phyloP scores from a whole-genome alignment of 169 alveolate species.

The Eimeria falciformis region DNA sequence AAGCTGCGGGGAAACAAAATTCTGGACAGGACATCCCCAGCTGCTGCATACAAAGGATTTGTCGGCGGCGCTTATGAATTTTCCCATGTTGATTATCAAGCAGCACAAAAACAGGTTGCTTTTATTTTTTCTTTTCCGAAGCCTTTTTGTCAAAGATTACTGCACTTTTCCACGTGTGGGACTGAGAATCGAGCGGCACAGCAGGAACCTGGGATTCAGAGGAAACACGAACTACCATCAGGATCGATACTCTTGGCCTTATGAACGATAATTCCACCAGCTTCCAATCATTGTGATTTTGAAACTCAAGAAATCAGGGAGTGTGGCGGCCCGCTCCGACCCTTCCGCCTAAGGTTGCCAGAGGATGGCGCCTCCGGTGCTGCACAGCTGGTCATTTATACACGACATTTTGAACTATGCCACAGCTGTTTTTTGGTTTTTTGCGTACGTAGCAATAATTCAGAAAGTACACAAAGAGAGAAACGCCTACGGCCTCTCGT shows the following conservation, averaged over 20 bases:
- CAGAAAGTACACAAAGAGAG: conserved; percentile 77
- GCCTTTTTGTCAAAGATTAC: too few species aligned
- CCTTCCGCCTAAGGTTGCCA: not conserved
- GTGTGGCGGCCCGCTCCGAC: not conserved
- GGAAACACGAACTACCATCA: too few species aligned
- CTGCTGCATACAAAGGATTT: not conserved
- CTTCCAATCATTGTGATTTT: not conserved
- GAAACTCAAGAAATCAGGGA: not conserved
- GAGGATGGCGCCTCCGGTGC: conserved; percentile 37
- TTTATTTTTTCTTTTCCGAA: not conserved
- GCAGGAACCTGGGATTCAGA: too few species aligned
- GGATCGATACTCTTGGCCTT: not conserved
- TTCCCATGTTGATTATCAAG: not conserved
- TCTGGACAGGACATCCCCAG: not conserved
- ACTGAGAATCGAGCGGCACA: too few species aligned
- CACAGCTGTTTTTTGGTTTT: conserved; percentile 83
- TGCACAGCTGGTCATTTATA: conserved; percentile 69
- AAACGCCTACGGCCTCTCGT: conserved; percentile 78
- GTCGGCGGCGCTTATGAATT: conserved; percentile 33
- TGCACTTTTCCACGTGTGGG: not conserved
- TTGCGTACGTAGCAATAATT: conserved; percentile 80
- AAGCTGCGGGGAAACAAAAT: not conserved
- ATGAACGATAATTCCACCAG: not conserved
- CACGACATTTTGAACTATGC: conserved; percentile 79
- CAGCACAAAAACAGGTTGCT: not conserved